phyloP scores from a whole-genome alignment of 495 filamentous ascomycete species.

The Glonium stellatum region DNA sequence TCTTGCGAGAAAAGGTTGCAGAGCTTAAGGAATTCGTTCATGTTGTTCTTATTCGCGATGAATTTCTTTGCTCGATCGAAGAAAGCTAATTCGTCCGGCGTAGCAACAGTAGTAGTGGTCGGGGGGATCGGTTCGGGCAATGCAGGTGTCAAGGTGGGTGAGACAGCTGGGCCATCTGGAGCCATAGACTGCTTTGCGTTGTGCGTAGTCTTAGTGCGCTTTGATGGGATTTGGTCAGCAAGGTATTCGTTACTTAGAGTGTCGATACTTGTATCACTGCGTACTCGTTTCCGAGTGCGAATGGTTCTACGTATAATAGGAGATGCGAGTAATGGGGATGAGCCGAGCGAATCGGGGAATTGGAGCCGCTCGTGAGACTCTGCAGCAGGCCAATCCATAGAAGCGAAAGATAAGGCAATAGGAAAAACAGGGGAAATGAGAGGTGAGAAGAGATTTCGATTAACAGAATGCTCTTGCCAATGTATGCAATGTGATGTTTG shows the following conservation, averaged over 20 bases:
- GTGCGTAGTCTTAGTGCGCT: slow-evolving; percentile 57
- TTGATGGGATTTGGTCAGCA: slow-evolving; percentile 21
- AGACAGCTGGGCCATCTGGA: slow-evolving; percentile 63
- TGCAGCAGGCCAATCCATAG: not conserved
- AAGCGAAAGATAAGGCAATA: not conserved
- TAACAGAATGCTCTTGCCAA: not conserved
- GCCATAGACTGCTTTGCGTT: slow-evolving; percentile 52
- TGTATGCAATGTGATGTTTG: not conserved
- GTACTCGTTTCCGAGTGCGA: not conserved
- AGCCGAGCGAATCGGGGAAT: not conserved
- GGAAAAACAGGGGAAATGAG: not conserved
- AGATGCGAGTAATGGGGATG: not conserved
- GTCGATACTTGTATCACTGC: not conserved
- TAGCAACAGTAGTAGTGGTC: slow-evolving; percentile 53
- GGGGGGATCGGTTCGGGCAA: slow-evolving; percentile 81
- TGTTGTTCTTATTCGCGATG: slow-evolving; percentile 81
- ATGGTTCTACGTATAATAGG: not conserved
- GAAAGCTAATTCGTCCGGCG: slow-evolving; percentile 75
- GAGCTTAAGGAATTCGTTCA: slow-evolving; percentile 91
- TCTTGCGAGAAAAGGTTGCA: slow-evolving; percentile 91
- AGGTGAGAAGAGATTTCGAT: not conserved
- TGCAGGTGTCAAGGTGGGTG: slow-evolving; percentile 78
- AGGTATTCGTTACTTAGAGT: not conserved
- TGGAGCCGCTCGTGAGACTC: too few species aligned
- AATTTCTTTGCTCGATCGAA: slow-evolving; percentile 97